Percentiles rank a stretch among this genome's conserved stretches.
These are phyloP conservation scores for Chenopodium suecicum DNA, from an alignment of 148 eudicot genomes.

Conservation along the genomic window DNA sequence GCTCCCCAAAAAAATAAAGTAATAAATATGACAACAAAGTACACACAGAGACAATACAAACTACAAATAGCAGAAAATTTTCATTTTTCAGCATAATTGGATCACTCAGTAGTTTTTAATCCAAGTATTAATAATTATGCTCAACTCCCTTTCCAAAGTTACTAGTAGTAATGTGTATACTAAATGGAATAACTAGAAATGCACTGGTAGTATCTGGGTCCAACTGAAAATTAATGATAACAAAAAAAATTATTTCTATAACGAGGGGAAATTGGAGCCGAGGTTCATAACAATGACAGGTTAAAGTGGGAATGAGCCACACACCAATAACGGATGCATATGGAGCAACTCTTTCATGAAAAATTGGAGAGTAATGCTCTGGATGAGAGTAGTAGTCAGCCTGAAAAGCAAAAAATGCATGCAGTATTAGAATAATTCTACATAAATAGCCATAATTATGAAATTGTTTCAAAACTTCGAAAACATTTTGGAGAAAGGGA, in stretches of 20 bases:
- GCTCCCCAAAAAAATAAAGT: conserved; percentile 19
- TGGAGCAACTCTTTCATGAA: conserved; percentile 91
- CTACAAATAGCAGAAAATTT: neutral
- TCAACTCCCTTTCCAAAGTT: neutral
- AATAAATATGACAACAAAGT: neutral
- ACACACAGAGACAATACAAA: neutral
- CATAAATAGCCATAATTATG: neutral
- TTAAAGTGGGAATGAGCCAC: conserved; percentile 9
- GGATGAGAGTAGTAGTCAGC: conserved; percentile 97
- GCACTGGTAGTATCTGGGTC: neutral
- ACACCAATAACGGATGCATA: conserved; percentile 94
- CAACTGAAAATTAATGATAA: neutral
- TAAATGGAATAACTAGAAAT: neutral
- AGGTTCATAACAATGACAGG: neutral
- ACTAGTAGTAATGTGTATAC: neutral
- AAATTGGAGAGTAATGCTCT: conserved; percentile 79
- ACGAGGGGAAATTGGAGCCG: no score
- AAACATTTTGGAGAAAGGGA: neutral
- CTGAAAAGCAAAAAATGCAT: conserved; percentile 38
- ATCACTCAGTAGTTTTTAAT: neutral
- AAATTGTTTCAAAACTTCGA: neutral
- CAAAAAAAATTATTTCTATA: neutral
- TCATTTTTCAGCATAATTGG: neutral
- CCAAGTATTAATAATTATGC: neutral
- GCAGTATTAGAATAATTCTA: neutral